These are phyloP conservation scores for Drosera capensis DNA, from an alignment of 148 eudicot species.

Conservation along the genomic window DNA sequence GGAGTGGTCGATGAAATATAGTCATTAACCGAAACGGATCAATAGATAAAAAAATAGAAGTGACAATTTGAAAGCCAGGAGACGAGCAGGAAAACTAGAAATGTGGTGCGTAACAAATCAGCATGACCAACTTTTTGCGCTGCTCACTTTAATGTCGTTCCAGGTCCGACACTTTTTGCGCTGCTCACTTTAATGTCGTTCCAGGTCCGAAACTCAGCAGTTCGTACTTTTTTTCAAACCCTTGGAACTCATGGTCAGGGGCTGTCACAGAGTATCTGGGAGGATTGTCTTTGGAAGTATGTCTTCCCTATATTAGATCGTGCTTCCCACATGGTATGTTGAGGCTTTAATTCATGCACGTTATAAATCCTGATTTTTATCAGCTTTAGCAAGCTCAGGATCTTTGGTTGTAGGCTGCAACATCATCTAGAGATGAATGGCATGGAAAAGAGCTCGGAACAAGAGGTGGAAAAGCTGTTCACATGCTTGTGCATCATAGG, in stretches of 20 bases:
- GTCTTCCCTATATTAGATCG: slow-evolving; percentile 81
- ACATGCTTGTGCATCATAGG: slow-evolving; percentile 99
- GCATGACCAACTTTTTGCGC: too few relatives aligned
- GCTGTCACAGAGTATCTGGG: slow-evolving; percentile 89
- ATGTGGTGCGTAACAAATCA: too few relatives aligned
- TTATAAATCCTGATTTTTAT: neutral
- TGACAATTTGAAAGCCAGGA: too few relatives aligned
- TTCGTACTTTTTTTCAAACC: slow-evolving; percentile 86
- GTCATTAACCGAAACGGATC: too few relatives aligned
- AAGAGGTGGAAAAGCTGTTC: slow-evolving; percentile 92
- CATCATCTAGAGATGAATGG: slow-evolving; percentile 96
- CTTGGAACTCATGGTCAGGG: slow-evolving; percentile 99
- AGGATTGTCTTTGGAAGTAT: slow-evolving; percentile 94
- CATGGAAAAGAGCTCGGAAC: slow-evolving; percentile 97
- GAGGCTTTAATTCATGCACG: slow-evolving; percentile 1
- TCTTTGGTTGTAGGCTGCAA: slow-evolving; percentile 61
- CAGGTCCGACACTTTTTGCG: neutral
- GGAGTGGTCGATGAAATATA: too few relatives aligned
- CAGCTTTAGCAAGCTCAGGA: slow-evolving; percentile 1
- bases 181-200: slow-evolving; percentile 2
- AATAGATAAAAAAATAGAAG: too few relatives aligned
- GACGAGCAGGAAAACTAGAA: too few relatives aligned
- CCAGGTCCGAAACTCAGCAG: slow-evolving; percentile 90
- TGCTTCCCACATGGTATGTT: slow-evolving; percentile 83
- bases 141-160: too few relatives aligned